Evolutionary conservation across 2,329 filamentous ascomycete species (phyloP), one percentile per base, ranked within the genome.

Genomic region (Dichotomopilus funicola): DNA sequence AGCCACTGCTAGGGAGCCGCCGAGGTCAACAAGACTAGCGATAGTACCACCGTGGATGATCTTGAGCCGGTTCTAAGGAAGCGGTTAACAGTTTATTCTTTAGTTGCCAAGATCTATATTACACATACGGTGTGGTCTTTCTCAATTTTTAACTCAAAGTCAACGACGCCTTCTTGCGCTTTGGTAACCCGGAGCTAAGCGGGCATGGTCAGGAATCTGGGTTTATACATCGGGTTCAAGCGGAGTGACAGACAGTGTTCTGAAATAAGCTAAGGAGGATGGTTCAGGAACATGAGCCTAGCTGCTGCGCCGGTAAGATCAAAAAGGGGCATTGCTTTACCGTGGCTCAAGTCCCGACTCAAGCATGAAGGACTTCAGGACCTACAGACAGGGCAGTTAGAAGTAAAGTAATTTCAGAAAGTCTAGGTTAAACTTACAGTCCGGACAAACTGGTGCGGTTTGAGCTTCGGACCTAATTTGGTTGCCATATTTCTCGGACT

Each of bases 311-410:
- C 10, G 34, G 44, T 27, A 1, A 19, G 33, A 13, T 13, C 31
- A 8, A 35, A 12, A 8, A 40, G 41, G 46, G 37, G 42, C 5
- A 27, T 31, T 9, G 10, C 13, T 40, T 65, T 68, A 95, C 91
- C 88, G 88, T 69, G 90, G 90, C 71, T 96, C 92, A 19, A 97
- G 74, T 6, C 91, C 91, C 5, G 91, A 96, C 61, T 89, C 88
- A 62, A 82, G 81, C 74, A 88, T 83, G 71, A 96, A 96, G 1
- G 89, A 91, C 69, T 88, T 87, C 76, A 90, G 81, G 47, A 95
- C 89, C 89, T 94, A 56, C 11, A 27, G 1, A 41, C 2, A 10
- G 19, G n/a, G 8, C 37, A 38, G 8, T 9, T 9, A 12, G 40
- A 42, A 42, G 12, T 42, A n/a, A 42, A 8, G 38, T 48, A 31